These are phyloP conservation scores for Stygiomarasmius scandens DNA, from an alignment of 1,284 basidiomycete species.

Conservation along the genomic window DNA sequence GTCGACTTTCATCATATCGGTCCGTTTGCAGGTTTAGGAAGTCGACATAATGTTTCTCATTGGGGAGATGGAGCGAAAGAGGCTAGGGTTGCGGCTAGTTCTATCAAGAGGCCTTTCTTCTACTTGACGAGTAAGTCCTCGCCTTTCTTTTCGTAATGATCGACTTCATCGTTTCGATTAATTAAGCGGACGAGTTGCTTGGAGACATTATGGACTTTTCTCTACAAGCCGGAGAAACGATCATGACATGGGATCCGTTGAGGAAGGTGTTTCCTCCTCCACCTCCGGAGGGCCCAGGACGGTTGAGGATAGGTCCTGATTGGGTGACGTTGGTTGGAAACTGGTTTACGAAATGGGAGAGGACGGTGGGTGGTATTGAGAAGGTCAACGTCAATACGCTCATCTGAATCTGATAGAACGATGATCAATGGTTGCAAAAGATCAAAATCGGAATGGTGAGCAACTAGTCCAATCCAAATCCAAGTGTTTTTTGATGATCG, in stretches of 20 bases:
- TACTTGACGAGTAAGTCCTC: conserved; percentile 36
- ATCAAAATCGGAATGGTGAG: conserved; percentile 44
- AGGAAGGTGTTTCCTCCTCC: conserved; percentile 42
- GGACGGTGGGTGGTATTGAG: conserved; percentile 31
- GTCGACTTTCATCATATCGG: conserved; percentile 45
- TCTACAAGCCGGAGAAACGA: conserved; percentile 40
- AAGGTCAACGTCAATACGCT: too few species aligned
- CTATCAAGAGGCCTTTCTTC: conserved; percentile 42
- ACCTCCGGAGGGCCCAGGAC: conserved; percentile 37
- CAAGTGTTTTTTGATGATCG: neutral
- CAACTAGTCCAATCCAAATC: neutral
- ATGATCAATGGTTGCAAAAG: conserved; percentile 38
- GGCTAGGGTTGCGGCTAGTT: conserved; percentile 39
- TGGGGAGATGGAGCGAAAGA: conserved; percentile 51
- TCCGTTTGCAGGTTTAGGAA: conserved; percentile 43
- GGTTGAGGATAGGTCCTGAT: conserved; percentile 44
- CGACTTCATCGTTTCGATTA: too few species aligned
- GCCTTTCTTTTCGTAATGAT: too few species aligned
- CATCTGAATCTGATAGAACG: conserved; percentile 29
- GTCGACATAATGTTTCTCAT: conserved; percentile 44
- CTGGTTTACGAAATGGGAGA: conserved; percentile 49
- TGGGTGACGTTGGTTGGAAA: conserved; percentile 45
- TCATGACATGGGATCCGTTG: conserved; percentile 46
- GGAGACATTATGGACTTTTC: conserved; percentile 45
- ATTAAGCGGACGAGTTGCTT: conserved; percentile 41